These are phyloP conservation scores for Clarkia xantiana DNA, from an alignment of 345 rosid genomes.

Conservation along the genomic window DNA sequence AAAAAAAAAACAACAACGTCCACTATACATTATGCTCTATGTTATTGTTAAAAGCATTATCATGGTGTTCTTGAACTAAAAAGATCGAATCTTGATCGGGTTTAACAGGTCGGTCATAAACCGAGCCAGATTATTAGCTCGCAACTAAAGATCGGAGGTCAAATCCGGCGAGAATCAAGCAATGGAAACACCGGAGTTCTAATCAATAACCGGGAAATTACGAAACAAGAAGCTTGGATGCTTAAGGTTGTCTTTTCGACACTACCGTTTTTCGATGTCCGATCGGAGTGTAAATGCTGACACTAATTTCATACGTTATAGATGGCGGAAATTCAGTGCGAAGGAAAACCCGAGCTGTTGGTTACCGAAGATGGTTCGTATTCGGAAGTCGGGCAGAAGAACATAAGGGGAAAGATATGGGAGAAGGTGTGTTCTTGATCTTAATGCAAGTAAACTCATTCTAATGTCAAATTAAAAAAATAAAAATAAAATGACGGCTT, in stretches of 20 bases:
- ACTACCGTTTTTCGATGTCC: too few species aligned
- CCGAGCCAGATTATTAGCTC: slow-evolving; percentile 70
- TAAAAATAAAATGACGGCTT: background rate
- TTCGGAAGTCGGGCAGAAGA: slow-evolving; percentile 65
- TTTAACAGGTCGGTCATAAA: slow-evolving; percentile 54
- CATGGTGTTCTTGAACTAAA: background rate
- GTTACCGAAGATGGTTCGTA: slow-evolving; percentile 49
- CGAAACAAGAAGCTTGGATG: slow-evolving; percentile 41
- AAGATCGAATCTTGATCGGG: slow-evolving; percentile 7
- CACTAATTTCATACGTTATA: slow-evolving; percentile 15
- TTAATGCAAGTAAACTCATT: background rate
- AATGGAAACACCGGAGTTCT: slow-evolving; percentile 51
- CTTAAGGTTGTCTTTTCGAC: slow-evolving; percentile 41
- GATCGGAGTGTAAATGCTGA: slow-evolving; percentile 1
- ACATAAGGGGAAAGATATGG: slow-evolving; percentile 45
- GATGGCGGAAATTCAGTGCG: slow-evolving; percentile 52
- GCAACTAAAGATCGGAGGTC: slow-evolving; percentile 37
- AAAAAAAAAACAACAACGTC: too few species aligned
- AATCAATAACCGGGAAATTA: slow-evolving; percentile 57
- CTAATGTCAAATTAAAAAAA: slow-evolving; percentile 6
- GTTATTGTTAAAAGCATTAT: too few species aligned
- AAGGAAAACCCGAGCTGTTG: slow-evolving; percentile 59
- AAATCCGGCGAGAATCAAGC: slow-evolving; percentile 34
- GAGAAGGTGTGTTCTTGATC: slow-evolving; percentile 24
- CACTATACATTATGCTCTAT: too few species aligned